Evolutionary conservation across 257 asterid genomes (phyloP), one percentile per base, ranked within the genome.

Genomic region (Solanum ossicruentum): DNA sequence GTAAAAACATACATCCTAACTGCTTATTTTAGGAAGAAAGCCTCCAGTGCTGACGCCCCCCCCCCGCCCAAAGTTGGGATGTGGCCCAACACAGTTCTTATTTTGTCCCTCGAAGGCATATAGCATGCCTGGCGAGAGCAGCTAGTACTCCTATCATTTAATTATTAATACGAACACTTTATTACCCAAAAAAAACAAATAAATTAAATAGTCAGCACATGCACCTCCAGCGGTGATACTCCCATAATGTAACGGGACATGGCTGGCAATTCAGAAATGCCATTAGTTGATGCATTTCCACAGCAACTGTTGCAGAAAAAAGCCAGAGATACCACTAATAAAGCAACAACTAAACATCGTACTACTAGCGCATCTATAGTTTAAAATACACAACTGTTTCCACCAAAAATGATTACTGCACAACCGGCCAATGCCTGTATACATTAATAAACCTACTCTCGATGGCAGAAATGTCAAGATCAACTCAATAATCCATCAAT

Each of bases 391-490:
- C 43, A 39, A 66, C n/a, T 10, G 57, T 83, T 72, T 70, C 78
- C 56, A 84, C 70, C 20, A 81, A 84, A 89, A 65, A 83, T 61
- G 77, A 84, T 84, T 82, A 85, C 92, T 90, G 88, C 93, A 90
- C 91, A 92, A 85, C 87, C 88, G 81, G 88, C 87, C 78, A 86
- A 84, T 81, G 86, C 73, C 67, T 88, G 91, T 91, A 91, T 87
- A 90, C 88, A 88, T 83, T 56, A 87, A 86, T 85, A 80, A 83
- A 66, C 67, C 85, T 83, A 83, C 78, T 51, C 85, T 67, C 84
- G 71, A 51, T 60, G 32, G 80, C 73, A 66, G 77, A 41, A 20
- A 78, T n/a, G 32, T 86, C 23, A 66, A 71, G 82, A 86, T 26
- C 78, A 85, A 66, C 77, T 28, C 73, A 85, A 52, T 66, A 79